Percentiles rank a stretch among this genome's conserved stretches.
These are phyloP conservation scores for Dysphania ambrosioides DNA, from an alignment of 148 eudicot species.

Conservation along the genomic window DNA sequence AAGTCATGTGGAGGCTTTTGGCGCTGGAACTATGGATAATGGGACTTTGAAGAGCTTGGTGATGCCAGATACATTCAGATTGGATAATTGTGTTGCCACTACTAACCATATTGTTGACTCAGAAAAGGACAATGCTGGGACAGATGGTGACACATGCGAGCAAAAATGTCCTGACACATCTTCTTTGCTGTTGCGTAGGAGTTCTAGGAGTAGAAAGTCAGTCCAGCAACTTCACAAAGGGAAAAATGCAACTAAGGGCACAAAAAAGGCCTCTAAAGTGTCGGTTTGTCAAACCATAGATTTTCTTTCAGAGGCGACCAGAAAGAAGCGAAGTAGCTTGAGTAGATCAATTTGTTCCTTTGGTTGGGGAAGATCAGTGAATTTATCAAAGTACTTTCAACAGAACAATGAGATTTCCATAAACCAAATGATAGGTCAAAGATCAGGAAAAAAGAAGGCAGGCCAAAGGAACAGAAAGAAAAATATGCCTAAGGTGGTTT, in stretches of 20 bases:
- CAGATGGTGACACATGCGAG: conserved; percentile 23
- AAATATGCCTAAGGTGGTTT: conserved; percentile 31
- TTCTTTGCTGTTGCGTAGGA: conserved; percentile 33
- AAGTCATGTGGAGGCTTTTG: conserved; percentile 14
- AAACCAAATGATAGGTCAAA: conserved; percentile 22
- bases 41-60: conserved; percentile 26
- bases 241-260: conserved; percentile 22
- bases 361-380: conserved; percentile 56
- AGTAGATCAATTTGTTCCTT: conserved; percentile 51
- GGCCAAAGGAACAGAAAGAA: conserved; percentile 38
- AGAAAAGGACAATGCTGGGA: conserved; percentile 27
- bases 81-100: conserved; percentile 31
- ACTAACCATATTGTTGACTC: conserved; percentile 23
- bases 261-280: conserved; percentile 27
- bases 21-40: conserved; percentile 19
- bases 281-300: conserved; percentile 27
- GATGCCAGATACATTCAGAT: conserved; percentile 24
- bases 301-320: conserved; percentile 40
- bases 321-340: conserved; percentile 65
- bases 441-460: conserved; percentile 31
- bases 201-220: conserved; percentile 39
- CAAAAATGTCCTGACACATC: conserved; percentile 12
- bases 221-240: conserved; percentile 26
- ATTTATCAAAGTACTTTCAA: conserved; percentile 39
- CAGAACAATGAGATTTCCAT: conserved; percentile 23